A percentile compares a stretch with the other conserved stretches of the same genome.
Evolutionary conservation across 2,329 filamentous ascomycete species (phyloP).

Genomic region (Lomentospora prolificans): DNA sequence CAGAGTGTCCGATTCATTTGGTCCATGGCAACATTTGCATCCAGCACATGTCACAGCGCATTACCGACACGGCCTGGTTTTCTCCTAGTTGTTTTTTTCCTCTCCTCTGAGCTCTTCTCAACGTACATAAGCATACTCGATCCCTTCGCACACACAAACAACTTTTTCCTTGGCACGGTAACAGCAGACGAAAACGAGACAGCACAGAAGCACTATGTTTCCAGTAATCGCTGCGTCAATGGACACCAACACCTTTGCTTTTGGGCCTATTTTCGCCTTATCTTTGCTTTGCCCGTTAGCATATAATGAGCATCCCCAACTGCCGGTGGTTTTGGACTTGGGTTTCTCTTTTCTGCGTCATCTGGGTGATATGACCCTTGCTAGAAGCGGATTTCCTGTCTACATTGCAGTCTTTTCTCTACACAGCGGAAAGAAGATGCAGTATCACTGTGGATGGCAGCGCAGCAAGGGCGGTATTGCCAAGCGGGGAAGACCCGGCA

Average conservation of each 20-base stretch:
- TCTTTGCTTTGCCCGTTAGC: background rate
- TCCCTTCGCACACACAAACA: background rate
- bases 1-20: background rate
- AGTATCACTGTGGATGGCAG: background rate
- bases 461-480: background rate
- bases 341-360: background rate
- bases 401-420: background rate
- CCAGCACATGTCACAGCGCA: background rate
- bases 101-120: slow-evolving; percentile 10
- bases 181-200: background rate
- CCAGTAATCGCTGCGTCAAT: background rate
- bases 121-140: slow-evolving; percentile 8
- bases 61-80: background rate
- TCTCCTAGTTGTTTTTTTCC: background rate
- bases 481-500: too few relatives aligned
- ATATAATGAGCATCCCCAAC: background rate
- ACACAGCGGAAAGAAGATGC: background rate
- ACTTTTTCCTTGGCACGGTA: background rate
- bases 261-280: background rate
- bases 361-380: background rate
- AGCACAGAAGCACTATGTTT: background rate
- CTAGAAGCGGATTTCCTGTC: background rate
- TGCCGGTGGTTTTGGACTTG: slow-evolving; percentile 1
- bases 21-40: background rate
- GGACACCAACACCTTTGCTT: background rate